Evolutionary conservation across 2,329 filamentous ascomycete species (phyloP), one percentile per base, ranked within the genome.

Genomic region (Claviceps capensis): DNA sequence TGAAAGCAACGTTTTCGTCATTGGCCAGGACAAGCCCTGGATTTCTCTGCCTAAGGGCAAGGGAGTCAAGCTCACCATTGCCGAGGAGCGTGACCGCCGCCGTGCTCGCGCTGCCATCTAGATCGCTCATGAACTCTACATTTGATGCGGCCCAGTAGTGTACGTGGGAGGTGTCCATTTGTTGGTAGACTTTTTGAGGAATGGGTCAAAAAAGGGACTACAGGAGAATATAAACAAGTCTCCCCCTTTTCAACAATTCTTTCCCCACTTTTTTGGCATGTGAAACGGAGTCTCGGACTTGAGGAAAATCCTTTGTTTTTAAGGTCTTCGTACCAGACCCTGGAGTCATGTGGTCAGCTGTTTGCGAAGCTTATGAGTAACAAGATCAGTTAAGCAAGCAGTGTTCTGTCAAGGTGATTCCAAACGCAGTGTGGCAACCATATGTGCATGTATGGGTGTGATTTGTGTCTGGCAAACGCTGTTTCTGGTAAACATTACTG

Each of bases 1-100:
- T 77, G 90, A 98, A 82, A 85, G 78, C 82, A 98, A 98, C 88
- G 90, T 98, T 69, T 98, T 98, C 79, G 85, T 98, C 79, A 96
- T 98, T 67, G 93, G 93, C 69, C 81, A 84, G 67, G 93, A 98
- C 70, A 97, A 97, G 86, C 91, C 93, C 69, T 98, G 93, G 93
- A 84, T 98, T 78, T 95, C 88, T 67, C 84, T 98, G 72, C 94
- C 93, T 74, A 98, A 97, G 88, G 93, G 93, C 79, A 96, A 96
- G 85, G 93, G 93, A 88, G 93, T 98, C 81, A 95, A 96, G 88
- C 88, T 97, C 74, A 84, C 86, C 71, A 97, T 98, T 69, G 89
- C 91, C 65, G 91, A 98, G 81, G 91, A 98, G 88, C 84, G 91
- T 81, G 91, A 98, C 77, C 90, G 91, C 75, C 88, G 90, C 72